Conservation (phyloP, 805 yeast genomes). For the Lachancea sp. region DNA sequence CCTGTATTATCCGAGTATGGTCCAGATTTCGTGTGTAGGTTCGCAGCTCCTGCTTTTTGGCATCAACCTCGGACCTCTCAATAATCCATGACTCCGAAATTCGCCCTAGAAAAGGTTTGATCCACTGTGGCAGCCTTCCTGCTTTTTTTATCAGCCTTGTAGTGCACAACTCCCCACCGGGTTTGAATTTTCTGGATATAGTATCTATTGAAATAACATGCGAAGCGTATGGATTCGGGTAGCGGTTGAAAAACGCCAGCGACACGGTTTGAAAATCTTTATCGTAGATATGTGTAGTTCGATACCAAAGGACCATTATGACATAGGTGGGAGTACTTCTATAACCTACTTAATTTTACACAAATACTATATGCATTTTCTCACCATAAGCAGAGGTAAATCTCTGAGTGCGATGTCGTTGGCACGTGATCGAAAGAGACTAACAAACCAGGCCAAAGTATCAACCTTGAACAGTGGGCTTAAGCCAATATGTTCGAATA, state of each 20-base stretch:
- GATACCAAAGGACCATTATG: slow-evolving; percentile 58
- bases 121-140: slow-evolving; percentile 78
- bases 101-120: slow-evolving; percentile 65
- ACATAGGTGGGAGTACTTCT: too few species aligned
- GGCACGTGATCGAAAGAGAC: too few species aligned
- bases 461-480: too few species aligned
- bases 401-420: too few species aligned
- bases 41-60: slow-evolving; percentile 43
- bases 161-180: slow-evolving; percentile 58
- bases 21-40: slow-evolving; percentile 81
- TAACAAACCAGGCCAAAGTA: too few species aligned
- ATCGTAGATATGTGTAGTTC: slow-evolving; percentile 48
- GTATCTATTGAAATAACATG: slow-evolving; percentile 86
- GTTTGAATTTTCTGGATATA: slow-evolving; percentile 51
- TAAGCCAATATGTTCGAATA: too few species aligned
- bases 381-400: too few species aligned
- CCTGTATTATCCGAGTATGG: slow-evolving; percentile 67
- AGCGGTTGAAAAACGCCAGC: slow-evolving; percentile 67
- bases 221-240: slow-evolving; percentile 70
- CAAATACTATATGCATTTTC: too few species aligned
- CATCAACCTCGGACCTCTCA: slow-evolving; percentile 71
- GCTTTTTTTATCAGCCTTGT: slow-evolving; percentile 70
- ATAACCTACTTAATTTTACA: too few species aligned
- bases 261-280: slow-evolving; percentile 69
- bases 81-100: slow-evolving; percentile 73